Evolutionary conservation across 2,329 filamentous ascomycete genomes (phyloP), one percentile per base, ranked within the genome.

Genomic region (Colletotrichum trifolii): DNA sequence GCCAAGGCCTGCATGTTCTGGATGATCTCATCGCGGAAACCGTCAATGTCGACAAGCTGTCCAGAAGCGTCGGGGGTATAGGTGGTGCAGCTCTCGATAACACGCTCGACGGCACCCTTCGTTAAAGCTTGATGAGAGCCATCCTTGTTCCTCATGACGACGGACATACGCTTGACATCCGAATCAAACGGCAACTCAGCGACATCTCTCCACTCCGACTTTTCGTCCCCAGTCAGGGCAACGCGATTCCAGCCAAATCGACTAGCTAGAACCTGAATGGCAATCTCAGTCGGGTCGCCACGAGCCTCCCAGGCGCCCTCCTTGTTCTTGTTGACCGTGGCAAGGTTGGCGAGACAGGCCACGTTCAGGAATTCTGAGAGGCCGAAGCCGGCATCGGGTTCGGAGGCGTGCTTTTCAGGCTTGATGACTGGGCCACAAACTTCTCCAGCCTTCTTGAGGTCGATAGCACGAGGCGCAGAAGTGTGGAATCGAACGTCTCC

Each of bases 21-120:
- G 34, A 91, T 77, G 56, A 91, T 85, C 46, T 85, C 76, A 13
- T 84, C 75, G 13, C 81, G 79, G 68, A 86, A 82, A 2, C 82
- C 82, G 6, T 85, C 78, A 0, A 91, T 68, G 11, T 69, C 74
- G 0, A 82, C 75, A 1, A 79, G 74, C 17, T 70, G 66, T 17
- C 67, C 66, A 1, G 49, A 36, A 10, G 50, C 40, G 40, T 72
- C 69, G 65, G 81, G 79, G 13, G 40, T 50, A n/a, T 67, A 67
- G 0, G 77, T 76, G 3, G 82, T 83, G 74, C 89, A 92, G 9
- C 83, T 82, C 33, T 85, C 84, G 36, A 92, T 79, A 9, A 92
- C 84, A 34, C 89, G 83, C 73, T 92, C 89, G 6, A 91, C 89
- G 1, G 90, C 90, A 58, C 88, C 88, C 72, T 89, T 89, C 66